Conservation (phyloP, 2,329 filamentous ascomycete species). For the Ophiostoma sp. region DNA sequence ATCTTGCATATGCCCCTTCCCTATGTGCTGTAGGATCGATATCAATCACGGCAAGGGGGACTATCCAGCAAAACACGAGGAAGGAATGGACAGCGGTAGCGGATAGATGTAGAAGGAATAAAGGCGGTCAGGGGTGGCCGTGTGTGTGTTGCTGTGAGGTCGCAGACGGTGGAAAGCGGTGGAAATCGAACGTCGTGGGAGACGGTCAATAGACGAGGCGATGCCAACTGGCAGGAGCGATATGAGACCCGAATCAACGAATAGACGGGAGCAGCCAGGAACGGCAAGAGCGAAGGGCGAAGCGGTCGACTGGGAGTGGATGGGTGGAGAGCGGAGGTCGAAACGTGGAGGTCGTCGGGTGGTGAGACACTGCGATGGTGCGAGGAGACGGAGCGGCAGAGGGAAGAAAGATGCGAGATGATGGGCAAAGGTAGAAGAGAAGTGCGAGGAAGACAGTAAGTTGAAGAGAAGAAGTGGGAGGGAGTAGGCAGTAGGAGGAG, state of each 20-base stretch:
- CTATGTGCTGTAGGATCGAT: not conserved
- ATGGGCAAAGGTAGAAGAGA: not conserved
- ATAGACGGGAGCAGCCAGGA: constrained; percentile 3
- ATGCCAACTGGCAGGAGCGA: constrained; percentile 11
- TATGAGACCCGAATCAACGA: constrained; percentile 1
- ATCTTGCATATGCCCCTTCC: constrained; percentile 5
- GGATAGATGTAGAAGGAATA: not conserved
- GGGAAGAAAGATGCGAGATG: not conserved
- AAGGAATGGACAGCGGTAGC: not conserved
- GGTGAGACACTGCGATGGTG: constrained; percentile 9
- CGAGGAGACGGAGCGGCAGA: not conserved
- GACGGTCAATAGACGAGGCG: not conserved
- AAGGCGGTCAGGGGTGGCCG: constrained; percentile 4
- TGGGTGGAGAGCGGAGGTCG: constrained; percentile 11
- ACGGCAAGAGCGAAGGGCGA: constrained; percentile 3
- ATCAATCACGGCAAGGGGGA: not conserved
- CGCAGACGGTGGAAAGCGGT: not conserved
- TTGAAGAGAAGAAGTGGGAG: not conserved
- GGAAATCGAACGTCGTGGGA: not conserved
- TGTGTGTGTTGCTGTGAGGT: not conserved
- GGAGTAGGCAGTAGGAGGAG: constrained; percentile 34
- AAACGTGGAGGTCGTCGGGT: constrained; percentile 10
- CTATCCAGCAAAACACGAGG: not conserved
- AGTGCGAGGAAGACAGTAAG: too few species aligned
- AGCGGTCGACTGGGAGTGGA: constrained; percentile 2